Evolutionary conservation across 2,329 filamentous ascomycete genomes (phyloP).

Genomic region (Microdochium trichocladiopsis): DNA sequence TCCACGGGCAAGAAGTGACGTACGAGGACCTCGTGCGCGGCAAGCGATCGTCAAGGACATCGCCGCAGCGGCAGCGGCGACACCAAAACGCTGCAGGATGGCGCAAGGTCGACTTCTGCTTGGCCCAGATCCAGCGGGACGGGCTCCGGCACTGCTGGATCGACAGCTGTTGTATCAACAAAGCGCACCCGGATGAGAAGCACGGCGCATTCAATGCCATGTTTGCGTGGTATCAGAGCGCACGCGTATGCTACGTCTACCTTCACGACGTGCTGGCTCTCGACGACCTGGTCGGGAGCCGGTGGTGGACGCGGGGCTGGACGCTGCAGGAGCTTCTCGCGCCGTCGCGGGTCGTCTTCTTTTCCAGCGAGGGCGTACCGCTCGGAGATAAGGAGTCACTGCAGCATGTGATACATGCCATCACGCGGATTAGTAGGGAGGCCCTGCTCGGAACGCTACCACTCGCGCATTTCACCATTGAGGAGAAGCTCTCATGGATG

Average conservation of each 20-base stretch:
- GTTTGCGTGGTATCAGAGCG: neutral
- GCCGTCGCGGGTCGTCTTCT: neutral
- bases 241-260: neutral
- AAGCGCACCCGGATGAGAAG: neutral
- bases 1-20: slow-evolving; percentile 13
- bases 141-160: neutral
- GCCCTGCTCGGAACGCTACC: neutral
- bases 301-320: neutral
- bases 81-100: neutral
- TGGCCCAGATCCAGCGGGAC: neutral
- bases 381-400: neutral
- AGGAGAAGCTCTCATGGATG: neutral
- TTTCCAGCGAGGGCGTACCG: neutral
- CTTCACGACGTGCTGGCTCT: neutral
- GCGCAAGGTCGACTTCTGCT: neutral
- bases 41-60: neutral
- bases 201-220: neutral
- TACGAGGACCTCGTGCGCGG: slow-evolving; percentile 10
- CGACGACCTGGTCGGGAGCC: neutral
- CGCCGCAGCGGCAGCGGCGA: neutral
- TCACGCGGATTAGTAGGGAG: neutral
- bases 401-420: neutral
- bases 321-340: slow-evolving; percentile 1
- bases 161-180: slow-evolving; percentile 1
- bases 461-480: neutral